A percentile compares a stretch with the other conserved stretches of the same genome.
These are phyloP conservation scores for Malassezia obtusa DNA, from an alignment of 1,284 basidiomycete genomes.

Conservation along the genomic window DNA sequence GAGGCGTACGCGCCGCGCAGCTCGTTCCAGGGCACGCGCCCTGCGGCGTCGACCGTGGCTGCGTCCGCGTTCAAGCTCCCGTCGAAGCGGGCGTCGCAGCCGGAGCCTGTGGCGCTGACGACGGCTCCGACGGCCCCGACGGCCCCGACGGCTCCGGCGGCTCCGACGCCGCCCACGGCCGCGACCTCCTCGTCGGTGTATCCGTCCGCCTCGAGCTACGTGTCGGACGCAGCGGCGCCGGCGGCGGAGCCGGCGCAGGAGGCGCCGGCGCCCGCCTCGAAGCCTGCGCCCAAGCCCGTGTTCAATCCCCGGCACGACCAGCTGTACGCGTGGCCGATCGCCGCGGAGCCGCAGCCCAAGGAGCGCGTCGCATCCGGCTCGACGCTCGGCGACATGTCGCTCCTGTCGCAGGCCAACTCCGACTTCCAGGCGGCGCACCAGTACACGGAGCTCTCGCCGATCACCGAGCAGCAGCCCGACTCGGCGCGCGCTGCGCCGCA, in stretches of 20 bases:
- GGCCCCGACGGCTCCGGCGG: too few species aligned
- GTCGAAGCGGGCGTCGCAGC: not conserved
- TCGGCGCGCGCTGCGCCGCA: not conserved
- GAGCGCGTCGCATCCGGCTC: not conserved
- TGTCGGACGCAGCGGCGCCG: not conserved
- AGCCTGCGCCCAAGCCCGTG: not conserved
- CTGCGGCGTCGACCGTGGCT: too few species aligned
- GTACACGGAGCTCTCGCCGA: constrained; percentile 2
- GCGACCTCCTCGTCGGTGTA: too few species aligned
- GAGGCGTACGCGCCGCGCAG: too few species aligned
- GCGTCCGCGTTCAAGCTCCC: not conserved
- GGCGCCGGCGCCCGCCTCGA: too few species aligned
- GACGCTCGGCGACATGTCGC: not conserved
- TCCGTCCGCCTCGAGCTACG: too few species aligned
- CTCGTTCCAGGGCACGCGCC: not conserved
- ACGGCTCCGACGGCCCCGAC: too few species aligned
- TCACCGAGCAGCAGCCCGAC: not conserved
- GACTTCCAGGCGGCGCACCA: constrained; percentile 1
- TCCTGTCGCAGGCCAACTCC: not conserved
- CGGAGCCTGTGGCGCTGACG: not conserved
- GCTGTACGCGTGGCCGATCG: constrained; percentile 11
- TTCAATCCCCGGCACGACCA: constrained; percentile 12
- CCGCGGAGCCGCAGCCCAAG: not conserved
- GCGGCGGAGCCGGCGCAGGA: not conserved
- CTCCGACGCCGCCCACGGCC: too few species aligned